phyloP scores from a whole-genome alignment of 1,284 basidiomycete species.

The Malassezia cuniculi region DNA sequence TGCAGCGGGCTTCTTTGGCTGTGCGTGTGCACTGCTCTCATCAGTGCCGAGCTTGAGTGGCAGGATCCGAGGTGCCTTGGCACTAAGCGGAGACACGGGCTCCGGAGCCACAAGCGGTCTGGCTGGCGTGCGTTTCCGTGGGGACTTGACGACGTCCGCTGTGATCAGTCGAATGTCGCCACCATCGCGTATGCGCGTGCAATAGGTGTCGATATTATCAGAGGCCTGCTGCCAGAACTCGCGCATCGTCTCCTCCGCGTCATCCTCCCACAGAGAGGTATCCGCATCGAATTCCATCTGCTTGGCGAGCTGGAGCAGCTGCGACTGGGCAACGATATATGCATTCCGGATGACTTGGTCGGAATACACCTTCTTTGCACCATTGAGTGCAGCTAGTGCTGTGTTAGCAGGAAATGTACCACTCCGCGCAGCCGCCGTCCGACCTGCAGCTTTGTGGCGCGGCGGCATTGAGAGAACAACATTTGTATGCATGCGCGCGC shows the following conservation, averaged over 20 bases:
- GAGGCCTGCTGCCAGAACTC: slow-evolving; percentile 12
- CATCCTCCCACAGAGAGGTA: slow-evolving; percentile 8
- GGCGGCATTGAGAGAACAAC: slow-evolving; percentile 7
- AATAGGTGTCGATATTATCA: slow-evolving; percentile 9
- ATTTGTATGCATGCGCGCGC: background rate
- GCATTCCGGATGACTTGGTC: slow-evolving; percentile 12
- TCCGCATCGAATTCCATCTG: slow-evolving; percentile 15
- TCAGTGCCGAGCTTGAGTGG: too few species aligned
- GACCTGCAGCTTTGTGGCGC: slow-evolving; percentile 4
- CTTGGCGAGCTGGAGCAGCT: slow-evolving; percentile 15
- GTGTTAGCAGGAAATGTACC: background rate
- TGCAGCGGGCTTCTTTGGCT: too few species aligned
- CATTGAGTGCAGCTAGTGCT: background rate
- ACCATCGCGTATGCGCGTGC: slow-evolving; percentile 6
- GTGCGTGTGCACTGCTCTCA: too few species aligned
- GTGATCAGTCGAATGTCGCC: background rate
- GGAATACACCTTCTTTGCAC: too few species aligned
- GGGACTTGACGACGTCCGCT: slow-evolving; percentile 14
- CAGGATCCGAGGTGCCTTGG: too few species aligned
- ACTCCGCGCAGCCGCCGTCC: background rate
- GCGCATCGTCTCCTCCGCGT: slow-evolving; percentile 8
- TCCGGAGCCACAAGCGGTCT: background rate
- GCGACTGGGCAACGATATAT: slow-evolving; percentile 13
- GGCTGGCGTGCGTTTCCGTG: slow-evolving; percentile 3
- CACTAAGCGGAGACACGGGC: too few species aligned